Base-by-base conservation (phyloP, 345 rosid genomes). In the Reutealis trisperma region DNA sequence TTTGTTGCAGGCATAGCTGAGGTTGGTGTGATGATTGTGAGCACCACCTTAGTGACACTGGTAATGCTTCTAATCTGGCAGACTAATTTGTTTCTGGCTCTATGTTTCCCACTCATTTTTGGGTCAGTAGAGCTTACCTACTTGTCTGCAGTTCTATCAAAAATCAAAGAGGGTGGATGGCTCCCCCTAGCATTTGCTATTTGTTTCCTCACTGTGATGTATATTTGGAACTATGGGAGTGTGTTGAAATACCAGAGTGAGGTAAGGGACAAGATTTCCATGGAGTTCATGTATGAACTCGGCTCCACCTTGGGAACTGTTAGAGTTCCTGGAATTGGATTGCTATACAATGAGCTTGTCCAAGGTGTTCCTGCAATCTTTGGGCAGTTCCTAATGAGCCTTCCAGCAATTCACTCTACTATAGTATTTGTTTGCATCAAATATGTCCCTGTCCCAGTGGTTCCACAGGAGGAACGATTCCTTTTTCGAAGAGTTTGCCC, bases 21-120 rank as follows among this genome's bases (percentile, higher is more conserved):
- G 84, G 97, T 96, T 57, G 99, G 93, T 73, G 99, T 96, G 66
- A 96, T 96, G 99, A 73, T 93, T 60, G 99, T 96, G 66, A 91
- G 89, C 84, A 96, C 98, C 49, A 72, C 82, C 11, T 85, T 96
- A 75, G 99, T 96, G 79, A 96, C 97, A 8, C 82, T 96, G 25
- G 98, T 96, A 67, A 96, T 96, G 98, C 91, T 93, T 82, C 85
- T 96, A 55, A 96, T 96, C 72, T 96, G 99, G 98, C 94, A 88
- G 87, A 93, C 93, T 67, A 93, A 92, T 86, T 78, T 96, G 58
- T 82, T 87, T 71, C 86, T 93, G n/a, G 97, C 92, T 12, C 61
- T 96, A 22, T 89, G 89, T 81, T 96, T 96, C 79, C 97, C 90
- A 0, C 88, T 96, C 4, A 63, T 96, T 42, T 93, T 96, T n/a